These are phyloP conservation scores for Hylodesmum podocarpum DNA, from an alignment of 306 rosid genomes.

Conservation along the genomic window DNA sequence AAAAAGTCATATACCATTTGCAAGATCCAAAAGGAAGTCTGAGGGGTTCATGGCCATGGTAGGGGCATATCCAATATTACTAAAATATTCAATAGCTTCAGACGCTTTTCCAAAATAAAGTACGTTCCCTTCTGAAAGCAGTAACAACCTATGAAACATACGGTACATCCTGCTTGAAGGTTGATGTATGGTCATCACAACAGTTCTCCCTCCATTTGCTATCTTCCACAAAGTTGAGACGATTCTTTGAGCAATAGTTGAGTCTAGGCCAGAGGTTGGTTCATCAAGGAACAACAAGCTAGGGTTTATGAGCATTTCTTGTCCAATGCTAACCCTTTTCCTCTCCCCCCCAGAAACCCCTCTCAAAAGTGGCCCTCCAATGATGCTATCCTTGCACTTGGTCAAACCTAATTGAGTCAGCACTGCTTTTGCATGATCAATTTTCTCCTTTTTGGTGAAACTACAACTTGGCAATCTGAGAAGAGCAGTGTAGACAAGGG, in stretches of 20 bases:
- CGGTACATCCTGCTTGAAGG: conserved; percentile 61
- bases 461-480: conserved; percentile 46
- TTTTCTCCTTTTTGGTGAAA: conserved; percentile 38
- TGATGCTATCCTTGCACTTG: conserved; percentile 47
- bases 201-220: conserved; percentile 52
- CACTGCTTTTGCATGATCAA: conserved; percentile 34
- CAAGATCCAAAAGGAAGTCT: conserved; percentile 61
- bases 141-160: conserved; percentile 53
- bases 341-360: conserved; percentile 73
- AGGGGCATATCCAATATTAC: conserved; percentile 42
- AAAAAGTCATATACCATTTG: conserved; percentile 45
- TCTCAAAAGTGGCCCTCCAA: conserved; percentile 38
- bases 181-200: conserved; percentile 65
- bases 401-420: conserved; percentile 46
- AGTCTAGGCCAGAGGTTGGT: conserved; percentile 67
- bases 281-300: conserved; percentile 62
- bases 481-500: conserved; percentile 60
- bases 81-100: conserved; percentile 50
- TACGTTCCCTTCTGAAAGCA: conserved; percentile 52
- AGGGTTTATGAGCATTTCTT: conserved; percentile 62
- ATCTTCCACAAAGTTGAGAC: conserved; percentile 53
- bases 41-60: conserved; percentile 59
- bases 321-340: conserved; percentile 72
- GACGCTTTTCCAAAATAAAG: conserved; percentile 57
- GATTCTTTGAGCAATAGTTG: conserved; percentile 55